phyloP scores from a whole-genome alignment of 768 basidiomycete species.

The Hygrophorus pudorinus region DNA sequence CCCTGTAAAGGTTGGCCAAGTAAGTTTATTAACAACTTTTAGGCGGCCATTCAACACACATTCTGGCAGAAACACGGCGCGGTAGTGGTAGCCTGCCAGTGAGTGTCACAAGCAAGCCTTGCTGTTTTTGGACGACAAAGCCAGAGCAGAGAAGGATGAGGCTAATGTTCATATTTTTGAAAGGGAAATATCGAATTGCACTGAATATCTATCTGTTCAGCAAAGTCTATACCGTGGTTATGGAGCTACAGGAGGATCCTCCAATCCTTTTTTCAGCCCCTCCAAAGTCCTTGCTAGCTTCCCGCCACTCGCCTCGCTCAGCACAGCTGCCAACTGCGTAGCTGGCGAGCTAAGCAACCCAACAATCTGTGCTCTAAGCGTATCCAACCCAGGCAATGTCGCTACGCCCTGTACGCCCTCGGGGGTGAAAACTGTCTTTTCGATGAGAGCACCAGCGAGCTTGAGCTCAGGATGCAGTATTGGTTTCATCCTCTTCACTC shows the following conservation, averaged over 20 bases:
- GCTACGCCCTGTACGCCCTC: conserved; percentile 52
- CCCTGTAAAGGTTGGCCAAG: conserved; percentile 26
- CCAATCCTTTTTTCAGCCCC: conserved; percentile 48
- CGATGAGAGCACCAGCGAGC: conserved; percentile 73
- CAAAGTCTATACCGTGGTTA: too few relatives aligned
- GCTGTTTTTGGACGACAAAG: too few relatives aligned
- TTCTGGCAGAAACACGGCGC: too few relatives aligned
- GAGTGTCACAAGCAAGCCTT: too few relatives aligned
- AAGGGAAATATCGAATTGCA: too few relatives aligned
- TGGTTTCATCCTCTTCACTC: conserved; percentile 49
- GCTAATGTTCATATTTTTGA: too few relatives aligned
- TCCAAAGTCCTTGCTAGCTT: conserved; percentile 63
- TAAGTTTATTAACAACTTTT: too few relatives aligned
- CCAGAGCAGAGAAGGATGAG: too few relatives aligned
- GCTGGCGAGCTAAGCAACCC: conserved; percentile 73
- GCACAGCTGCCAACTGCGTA: conserved; percentile 59
- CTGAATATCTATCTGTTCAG: too few relatives aligned
- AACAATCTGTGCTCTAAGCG: conserved; percentile 72
- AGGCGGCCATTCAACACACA: too few relatives aligned
- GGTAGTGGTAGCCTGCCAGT: too few relatives aligned
- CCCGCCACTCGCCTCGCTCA: conserved; percentile 62
- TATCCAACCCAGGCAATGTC: conserved; percentile 69
- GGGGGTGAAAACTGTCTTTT: conserved; percentile 58
- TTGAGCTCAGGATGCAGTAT: conserved; percentile 53
- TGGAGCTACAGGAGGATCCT: conserved; percentile 9